Evolutionary conservation across 2,329 filamentous ascomycete genomes (phyloP), one percentile per base, ranked within the genome.

Genomic region (Fusarium sp.): DNA sequence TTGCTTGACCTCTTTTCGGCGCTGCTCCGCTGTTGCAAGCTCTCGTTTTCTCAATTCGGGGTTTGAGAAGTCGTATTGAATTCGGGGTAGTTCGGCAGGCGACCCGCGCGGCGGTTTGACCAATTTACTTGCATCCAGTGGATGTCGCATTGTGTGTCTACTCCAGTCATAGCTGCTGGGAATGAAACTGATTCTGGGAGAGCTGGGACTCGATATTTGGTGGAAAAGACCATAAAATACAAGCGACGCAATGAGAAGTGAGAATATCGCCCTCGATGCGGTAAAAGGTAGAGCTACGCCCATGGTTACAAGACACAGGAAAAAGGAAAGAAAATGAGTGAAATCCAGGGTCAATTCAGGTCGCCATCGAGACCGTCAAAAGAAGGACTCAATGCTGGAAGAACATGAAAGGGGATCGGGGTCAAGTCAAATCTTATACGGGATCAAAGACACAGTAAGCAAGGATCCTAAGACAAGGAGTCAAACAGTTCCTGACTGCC

Each of bases 1-100:
- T 20, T 80, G 78, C 67, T 80, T 82, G 20, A 89, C 81, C 14
- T 83, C 83, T 13, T 72, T 65, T 27, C 79, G 71, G 16, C 63
- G 47, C 3, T 73, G 58, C 4, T 69, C 52, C 2, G 59, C 34
- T 1, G 56, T 62, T 20, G 54, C 60, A 8, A 59, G 40, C 2
- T 66, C 57, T 13, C 71, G 45, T 11, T 72, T 69, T 9, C 27
- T 67, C 25, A 51, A 62, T 40, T 69, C 69, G 10, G 56, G 49
- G 3, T 53, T 27, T 8, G 70, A 60, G 22, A 75, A 76, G 22
- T 73, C 64, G 44, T 70, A 56, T 18, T 75, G 74, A 12, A 75
- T 73, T 6, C 63, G 37, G 7, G 74, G 74, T 9, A 75, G 22
- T 9, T 61, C 41, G 47, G 7, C 34, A 4, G 71, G 61, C 1